Evolutionary conservation across 2,329 filamentous ascomycete species (phyloP).

Genomic region (Berkeleyomyces rouxiae): DNA sequence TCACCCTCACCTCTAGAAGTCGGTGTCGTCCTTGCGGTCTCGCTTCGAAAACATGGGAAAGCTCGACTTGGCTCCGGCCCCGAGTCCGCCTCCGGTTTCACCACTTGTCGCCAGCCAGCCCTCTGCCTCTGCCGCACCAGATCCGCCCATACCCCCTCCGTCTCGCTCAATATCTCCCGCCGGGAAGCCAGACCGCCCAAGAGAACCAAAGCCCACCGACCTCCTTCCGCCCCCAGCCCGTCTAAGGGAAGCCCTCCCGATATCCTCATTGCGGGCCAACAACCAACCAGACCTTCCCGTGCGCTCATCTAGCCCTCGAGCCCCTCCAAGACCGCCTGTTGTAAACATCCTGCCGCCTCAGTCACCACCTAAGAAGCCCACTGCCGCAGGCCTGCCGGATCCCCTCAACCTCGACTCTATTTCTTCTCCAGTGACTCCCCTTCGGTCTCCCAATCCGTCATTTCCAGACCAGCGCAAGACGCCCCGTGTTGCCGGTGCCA

Average conservation of each 20-base stretch:
- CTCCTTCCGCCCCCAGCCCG: conserved; percentile 18
- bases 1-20: conserved; percentile 36
- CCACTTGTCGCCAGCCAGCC: background rate
- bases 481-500: conserved; percentile 30
- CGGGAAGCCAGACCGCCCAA: conserved; percentile 28
- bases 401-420: conserved; percentile 25
- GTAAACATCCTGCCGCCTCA: conserved; percentile 54
- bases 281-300: conserved; percentile 16
- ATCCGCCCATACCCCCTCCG: conserved; percentile 13
- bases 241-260: conserved; percentile 17
- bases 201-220: conserved; percentile 24
- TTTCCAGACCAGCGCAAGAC: conserved; percentile 32
- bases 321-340: conserved; percentile 34
- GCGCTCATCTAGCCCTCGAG: conserved; percentile 11
- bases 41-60: conserved; percentile 65
- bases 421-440: conserved; percentile 33
- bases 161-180: conserved; percentile 22
- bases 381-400: conserved; percentile 21
- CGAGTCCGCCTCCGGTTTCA: conserved; percentile 21
- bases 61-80: conserved; percentile 21
- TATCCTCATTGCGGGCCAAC: conserved; percentile 17
- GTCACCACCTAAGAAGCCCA: conserved; percentile 42
- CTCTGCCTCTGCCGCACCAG: background rate
- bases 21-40: conserved; percentile 65
- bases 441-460: conserved; percentile 32